phyloP scores from a whole-genome alignment of 139 green algal genomes.

The Auxenochlorella protothecoides region DNA sequence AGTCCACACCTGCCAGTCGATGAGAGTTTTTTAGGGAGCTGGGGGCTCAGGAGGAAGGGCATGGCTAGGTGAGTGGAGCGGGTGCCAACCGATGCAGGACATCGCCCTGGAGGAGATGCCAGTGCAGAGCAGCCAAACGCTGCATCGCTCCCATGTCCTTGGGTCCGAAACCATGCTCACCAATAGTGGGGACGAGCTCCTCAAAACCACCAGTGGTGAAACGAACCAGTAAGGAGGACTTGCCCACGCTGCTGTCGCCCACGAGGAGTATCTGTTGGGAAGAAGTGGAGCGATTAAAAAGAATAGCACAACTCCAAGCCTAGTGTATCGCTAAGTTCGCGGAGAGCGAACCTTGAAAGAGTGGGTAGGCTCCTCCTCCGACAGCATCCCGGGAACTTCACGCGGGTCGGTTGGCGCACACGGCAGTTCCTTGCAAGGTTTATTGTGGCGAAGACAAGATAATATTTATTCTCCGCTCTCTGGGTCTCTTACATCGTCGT shows the following conservation, averaged over 20 bases:
- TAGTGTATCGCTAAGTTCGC: neutral
- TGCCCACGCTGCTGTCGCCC: conserved; percentile 82
- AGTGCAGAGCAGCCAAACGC: too few species aligned
- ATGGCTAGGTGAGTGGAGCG: too few species aligned
- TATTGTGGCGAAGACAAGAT: too few species aligned
- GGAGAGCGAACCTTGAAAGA: neutral
- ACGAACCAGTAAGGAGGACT: conserved; percentile 75
- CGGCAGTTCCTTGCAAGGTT: too few species aligned
- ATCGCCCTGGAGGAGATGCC: too few species aligned
- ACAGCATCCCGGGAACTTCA: neutral
- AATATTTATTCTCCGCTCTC: neutral
- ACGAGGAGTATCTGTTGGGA: conserved; percentile 73
- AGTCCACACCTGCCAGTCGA: conserved; percentile 78
- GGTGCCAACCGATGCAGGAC: too few species aligned
- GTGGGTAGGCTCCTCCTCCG: neutral
- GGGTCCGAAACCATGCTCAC: neutral
- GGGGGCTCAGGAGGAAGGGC: too few species aligned
- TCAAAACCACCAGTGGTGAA: conserved; percentile 81
- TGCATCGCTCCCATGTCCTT: too few species aligned
- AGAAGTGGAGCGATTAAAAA: neutral
- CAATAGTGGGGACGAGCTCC: conserved; percentile 30
- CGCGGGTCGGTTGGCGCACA: too few species aligned
- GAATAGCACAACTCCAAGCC: neutral
- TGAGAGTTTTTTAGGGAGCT: neutral
- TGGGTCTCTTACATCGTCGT: neutral